A percentile compares a stretch with the other conserved stretches of the same genome.
Evolutionary conservation across 768 basidiomycete species (phyloP).

Genomic region (Leucogyrophana mollusca): DNA sequence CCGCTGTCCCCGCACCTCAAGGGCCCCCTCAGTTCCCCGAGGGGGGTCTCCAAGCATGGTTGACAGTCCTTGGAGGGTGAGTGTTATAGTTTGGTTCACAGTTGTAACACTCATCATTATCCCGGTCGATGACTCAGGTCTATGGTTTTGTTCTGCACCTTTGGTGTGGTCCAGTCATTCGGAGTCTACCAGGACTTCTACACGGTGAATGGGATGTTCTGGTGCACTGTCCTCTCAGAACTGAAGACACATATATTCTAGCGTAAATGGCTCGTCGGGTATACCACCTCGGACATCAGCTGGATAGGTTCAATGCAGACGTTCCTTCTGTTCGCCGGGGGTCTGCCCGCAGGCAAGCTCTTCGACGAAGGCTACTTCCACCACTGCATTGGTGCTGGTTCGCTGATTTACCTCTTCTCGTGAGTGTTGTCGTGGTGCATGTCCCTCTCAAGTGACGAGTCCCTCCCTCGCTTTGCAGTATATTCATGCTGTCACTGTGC

Average conservation of each 20-base stretch:
- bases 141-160: slow-evolving; percentile 46
- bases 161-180: slow-evolving; percentile 48
- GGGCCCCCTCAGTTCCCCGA: slow-evolving; percentile 35
- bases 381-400: slow-evolving; percentile 36
- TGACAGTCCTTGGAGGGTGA: slow-evolving; percentile 47
- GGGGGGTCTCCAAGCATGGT: slow-evolving; percentile 44
- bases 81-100: slow-evolving; percentile 8
- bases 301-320: slow-evolving; percentile 54
- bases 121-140: slow-evolving; percentile 22
- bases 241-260: slow-evolving; percentile 8
- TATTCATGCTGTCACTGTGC: slow-evolving; percentile 50
- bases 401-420: slow-evolving; percentile 41
- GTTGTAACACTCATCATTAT: neutral
- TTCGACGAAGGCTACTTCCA: slow-evolving; percentile 53
- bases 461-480: slow-evolving; percentile 28
- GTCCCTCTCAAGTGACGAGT: neutral
- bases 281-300: slow-evolving; percentile 42
- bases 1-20: neutral
- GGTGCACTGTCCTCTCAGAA: neutral
- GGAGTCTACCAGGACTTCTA: slow-evolving; percentile 54
- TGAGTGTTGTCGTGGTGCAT: slow-evolving; percentile 18
- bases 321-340: slow-evolving; percentile 46
- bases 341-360: slow-evolving; percentile 41
- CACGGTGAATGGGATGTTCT: slow-evolving; percentile 27
- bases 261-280: slow-evolving; percentile 36